Conservation (phyloP, 331 rosid genomes). For the Stylosanthes scabra region DNA sequence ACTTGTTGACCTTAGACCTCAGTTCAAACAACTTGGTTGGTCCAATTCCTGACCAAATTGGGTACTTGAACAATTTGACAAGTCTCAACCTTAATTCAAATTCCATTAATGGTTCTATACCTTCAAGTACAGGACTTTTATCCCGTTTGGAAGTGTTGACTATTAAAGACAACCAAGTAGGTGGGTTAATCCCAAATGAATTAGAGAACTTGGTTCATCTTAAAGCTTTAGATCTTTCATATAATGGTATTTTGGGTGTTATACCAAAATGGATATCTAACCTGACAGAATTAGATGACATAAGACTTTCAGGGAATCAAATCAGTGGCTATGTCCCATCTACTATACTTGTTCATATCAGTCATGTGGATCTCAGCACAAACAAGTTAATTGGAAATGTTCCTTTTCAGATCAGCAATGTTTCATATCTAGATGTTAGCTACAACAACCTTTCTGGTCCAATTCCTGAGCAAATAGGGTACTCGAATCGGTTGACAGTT, state of each 20-base stretch:
- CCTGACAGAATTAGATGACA: background rate
- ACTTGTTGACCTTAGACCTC: background rate
- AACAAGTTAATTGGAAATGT: background rate
- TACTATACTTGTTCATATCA: background rate
- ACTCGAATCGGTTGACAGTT: too few relatives aligned
- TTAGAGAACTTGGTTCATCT: background rate
- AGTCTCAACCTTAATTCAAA: background rate
- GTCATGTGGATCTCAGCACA: background rate
- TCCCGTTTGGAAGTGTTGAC: background rate
- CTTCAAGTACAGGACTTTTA: background rate
- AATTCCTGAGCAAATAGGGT: too few relatives aligned
- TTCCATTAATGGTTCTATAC: background rate
- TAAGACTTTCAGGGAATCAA: background rate
- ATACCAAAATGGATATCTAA: background rate
- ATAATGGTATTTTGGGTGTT: background rate
- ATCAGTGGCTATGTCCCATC: background rate
- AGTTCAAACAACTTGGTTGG: background rate
- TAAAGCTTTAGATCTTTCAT: background rate
- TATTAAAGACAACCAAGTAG: background rate
- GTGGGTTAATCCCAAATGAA: background rate
- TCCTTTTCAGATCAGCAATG: background rate
- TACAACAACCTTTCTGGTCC: too few relatives aligned
- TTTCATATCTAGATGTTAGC: background rate
- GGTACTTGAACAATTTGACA: background rate
- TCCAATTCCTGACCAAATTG: background rate